Base-by-base conservation (phyloP, 2,329 filamentous ascomycete species). In the Fusarium domesticum region DNA sequence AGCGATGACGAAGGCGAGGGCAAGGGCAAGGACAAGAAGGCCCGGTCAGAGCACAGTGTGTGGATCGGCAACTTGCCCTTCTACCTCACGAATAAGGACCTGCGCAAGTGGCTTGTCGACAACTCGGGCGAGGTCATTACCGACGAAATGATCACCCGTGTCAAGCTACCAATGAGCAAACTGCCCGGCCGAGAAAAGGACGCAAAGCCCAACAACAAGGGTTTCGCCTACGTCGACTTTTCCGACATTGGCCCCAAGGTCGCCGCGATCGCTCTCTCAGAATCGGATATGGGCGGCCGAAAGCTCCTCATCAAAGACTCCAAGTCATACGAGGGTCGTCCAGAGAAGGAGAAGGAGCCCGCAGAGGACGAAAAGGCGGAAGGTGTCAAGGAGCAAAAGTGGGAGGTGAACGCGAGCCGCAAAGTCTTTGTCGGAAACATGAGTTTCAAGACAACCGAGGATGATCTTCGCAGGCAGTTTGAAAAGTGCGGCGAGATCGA, bases 61-160 rank as follows among this genome's bases (percentile, higher is more conserved):
- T 98, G 93, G 93, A 88, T 98, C 58, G 93, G 95, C 59, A 98
- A 98, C 68, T 71, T 98, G 51, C 81, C 87, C n/a, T 98, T 92
- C 74, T 81, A 80, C 36, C 75, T 85, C 32, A 93, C 86, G 35
- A 83, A 85, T 47, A 73, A 80, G 11, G 83, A 89, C 50, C 72
- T 98, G 37, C 83, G 85, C 60, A 79, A 78, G 48, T 97, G 95
- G 77, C 72, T 98, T n/a, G 78, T 85, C 25, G 78, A 83, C 30
- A 81, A 83, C 63, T 83, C 83, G 6, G 83, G 83, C 37, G 84
- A 81, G 48, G 71, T 75, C 43, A 81, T 89, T 50, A 71, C 78
- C 20, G 77, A 82, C 43, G 78, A 82, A 37, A 79, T 83, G 50
- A 93, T 98, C 55, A 95, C 90, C 2, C 80, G 93, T 48, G 74